Evolutionary conservation across 2,329 filamentous ascomycete genomes (phyloP).

Genomic region (Xylariaceae sp.): DNA sequence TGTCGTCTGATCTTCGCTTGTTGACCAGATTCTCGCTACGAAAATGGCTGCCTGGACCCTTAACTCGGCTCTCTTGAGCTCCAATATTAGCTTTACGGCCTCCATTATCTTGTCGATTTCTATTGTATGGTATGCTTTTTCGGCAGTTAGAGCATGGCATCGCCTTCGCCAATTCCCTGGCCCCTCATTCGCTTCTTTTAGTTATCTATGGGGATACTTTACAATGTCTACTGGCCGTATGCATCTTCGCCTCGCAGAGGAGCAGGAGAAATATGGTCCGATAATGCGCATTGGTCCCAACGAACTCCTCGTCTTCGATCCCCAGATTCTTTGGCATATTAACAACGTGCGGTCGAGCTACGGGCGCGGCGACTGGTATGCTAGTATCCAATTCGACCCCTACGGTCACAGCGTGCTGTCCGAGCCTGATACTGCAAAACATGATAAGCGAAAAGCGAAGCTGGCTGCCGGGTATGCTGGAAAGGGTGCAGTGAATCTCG

Average conservation of each 20-base stretch:
- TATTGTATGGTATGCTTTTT: conserved; percentile 27
- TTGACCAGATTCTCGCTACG: not conserved
- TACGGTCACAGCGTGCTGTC: conserved; percentile 37
- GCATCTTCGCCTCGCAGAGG: conserved; percentile 28
- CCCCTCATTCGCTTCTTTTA: conserved; percentile 36
- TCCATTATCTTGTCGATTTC: conserved; percentile 7
- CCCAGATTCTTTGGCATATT: conserved; percentile 37
- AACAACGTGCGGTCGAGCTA: conserved; percentile 40
- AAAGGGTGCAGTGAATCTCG: conserved; percentile 37
- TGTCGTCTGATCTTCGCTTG: too few relatives aligned
- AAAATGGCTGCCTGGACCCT: conserved; percentile 9
- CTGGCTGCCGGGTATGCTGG: conserved; percentile 38
- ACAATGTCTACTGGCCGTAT: conserved; percentile 30
- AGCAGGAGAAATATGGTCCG: conserved; percentile 39
- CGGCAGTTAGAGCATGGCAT: conserved; percentile 31
- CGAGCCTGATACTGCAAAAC: conserved; percentile 32
- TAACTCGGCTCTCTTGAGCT: not conserved
- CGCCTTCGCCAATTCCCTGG: conserved; percentile 40
- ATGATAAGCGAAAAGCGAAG: conserved; percentile 41
- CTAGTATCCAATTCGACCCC: conserved; percentile 37
- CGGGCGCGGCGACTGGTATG: conserved; percentile 37
- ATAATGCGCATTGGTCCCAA: conserved; percentile 41
- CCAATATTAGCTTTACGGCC: not conserved
- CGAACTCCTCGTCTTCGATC: conserved; percentile 36
- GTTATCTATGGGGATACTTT: conserved; percentile 38